Base-by-base conservation (phyloP, 495 filamentous ascomycete genomes). In the Xylaria palmicola region DNA sequence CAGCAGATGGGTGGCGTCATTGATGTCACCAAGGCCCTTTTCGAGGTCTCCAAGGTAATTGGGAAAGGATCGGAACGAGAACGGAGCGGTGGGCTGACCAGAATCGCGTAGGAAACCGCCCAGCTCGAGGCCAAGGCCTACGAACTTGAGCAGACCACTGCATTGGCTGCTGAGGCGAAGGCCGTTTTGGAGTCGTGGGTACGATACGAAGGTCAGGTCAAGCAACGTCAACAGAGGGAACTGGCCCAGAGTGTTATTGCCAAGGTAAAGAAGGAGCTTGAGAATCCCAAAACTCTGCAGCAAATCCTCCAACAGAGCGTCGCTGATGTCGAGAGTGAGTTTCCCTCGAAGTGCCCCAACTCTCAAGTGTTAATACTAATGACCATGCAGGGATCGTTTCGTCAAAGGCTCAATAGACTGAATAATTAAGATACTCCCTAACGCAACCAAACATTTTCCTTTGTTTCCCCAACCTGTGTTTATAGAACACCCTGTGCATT, bases 231-330 rank as follows among this genome's bases (percentile, higher is more conserved):
- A 82, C 94, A 99, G 85, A 87, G 83, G 75, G 94, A 99, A 85
- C 84, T 99, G 65, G 91, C 94, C 55, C 88, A 97, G 73, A 82
- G 77, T 73, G 80, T 99, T 76, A 98, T 99, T 67, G 85, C 85
- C 77, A 99, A 96, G 86, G 93, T 97, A 68, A 88, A 88, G 76
- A 97, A 97, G 86, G 94, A 97, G 83, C 85, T 99, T 50, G 92
- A 97, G 85, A 96, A 87, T 83, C 94, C 95, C 64, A 97, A 90
- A 84, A 84, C 86, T 67, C 87, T 99, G 54, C 89, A 95, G 82
- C 90, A 94, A 78, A 95, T 98, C 69, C 86, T 99, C 54, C 87
- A 92, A 79, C 94, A 99, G 84, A 94, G 90, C 77, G 83, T 99
- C 70, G 78, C 86, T 48, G 94, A 99, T 78, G 88, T 98, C 73